Evolutionary conservation across 495 filamentous ascomycete genomes (phyloP), one percentile per base, ranked within the genome.

Genomic region (Neurospora sp.): DNA sequence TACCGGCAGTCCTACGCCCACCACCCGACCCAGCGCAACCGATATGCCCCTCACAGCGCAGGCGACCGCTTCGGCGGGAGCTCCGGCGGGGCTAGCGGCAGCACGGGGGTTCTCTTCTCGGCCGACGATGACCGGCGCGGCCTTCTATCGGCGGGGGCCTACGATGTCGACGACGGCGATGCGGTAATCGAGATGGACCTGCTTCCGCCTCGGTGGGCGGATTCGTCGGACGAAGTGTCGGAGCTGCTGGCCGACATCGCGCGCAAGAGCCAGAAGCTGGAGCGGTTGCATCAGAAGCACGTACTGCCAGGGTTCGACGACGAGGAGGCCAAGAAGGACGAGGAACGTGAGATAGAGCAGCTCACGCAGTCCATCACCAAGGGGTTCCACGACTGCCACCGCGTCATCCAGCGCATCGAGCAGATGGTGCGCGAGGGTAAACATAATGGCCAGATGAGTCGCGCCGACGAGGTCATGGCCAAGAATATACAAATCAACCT

Each of bases 181-280:
- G 92, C 93, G 20, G 89, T 99, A 70, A 99, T 99, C 76, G 96
- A 99, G 85, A 98, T 99, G 96, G 95, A 98, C 82, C 85, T 97
- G 14, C 87, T 99, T 11, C 96, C 96, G 0, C 96, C 96, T 46
- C 91, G 95, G 71, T 99, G 96, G 96, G 90, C 94, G 73, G 96
- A 99, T 83, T 86, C 98, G 72, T 93, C 93, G 78, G 96, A 98
- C 76, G 94, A 98, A 78, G 94, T 98, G 69, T 90, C 92, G 9
- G 93, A 97, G 42, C 80, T 92, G 20, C 85, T 99, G n/a, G 85
- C 87, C 72, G 90, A 91, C 72, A 93, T 98, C 74, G 92, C 93
- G 72, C 88, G 86, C 73, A 94, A 97, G 81, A 92, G 93, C 69
- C 87, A 91, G 71, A 90, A 90, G 69, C 88, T 99, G 23, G 96